Percentiles rank a stretch among this genome's conserved stretches.
These are phyloP conservation scores for Globisporangium apiculatum DNA, from an alignment of 352 stramenopile species.

Conservation along the genomic window DNA sequence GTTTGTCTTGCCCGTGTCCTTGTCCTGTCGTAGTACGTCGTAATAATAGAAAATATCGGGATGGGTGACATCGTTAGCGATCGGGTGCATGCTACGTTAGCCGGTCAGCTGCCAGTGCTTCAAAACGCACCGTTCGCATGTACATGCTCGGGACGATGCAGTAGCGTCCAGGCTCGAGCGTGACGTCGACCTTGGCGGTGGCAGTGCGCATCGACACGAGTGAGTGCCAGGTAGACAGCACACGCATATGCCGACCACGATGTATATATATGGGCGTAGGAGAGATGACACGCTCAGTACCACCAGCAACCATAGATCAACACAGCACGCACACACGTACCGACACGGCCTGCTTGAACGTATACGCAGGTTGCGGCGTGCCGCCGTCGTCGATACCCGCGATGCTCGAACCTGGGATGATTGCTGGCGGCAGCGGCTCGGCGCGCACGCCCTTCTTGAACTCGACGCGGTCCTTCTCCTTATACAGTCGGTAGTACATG, in stretches of 20 bases:
- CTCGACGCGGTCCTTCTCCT: conserved; percentile 41
- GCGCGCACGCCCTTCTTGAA: conserved; percentile 51
- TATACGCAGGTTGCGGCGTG: conserved; percentile 65
- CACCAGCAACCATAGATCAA: too few relatives aligned
- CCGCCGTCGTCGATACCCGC: conserved; percentile 56
- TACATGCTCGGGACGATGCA: conserved; percentile 86
- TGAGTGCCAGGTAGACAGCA: too few relatives aligned
- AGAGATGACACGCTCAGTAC: too few relatives aligned
- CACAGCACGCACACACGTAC: conserved; percentile 15
- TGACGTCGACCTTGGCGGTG: conserved; percentile 40
- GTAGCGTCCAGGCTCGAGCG: conserved; percentile 66
- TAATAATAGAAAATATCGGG: not conserved
- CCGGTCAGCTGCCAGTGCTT: too few relatives aligned
- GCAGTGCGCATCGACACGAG: too few relatives aligned
- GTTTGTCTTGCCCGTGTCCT: conserved; percentile 67
- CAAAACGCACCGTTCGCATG: conserved; percentile 60
- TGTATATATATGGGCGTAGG: too few relatives aligned
- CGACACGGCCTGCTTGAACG: conserved; percentile 79
- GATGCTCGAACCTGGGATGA: conserved; percentile 75
- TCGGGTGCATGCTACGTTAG: too few relatives aligned
- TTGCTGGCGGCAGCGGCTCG: conserved; percentile 48
- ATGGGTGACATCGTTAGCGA: not conserved
- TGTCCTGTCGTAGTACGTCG: conserved; percentile 33
- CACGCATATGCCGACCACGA: too few relatives aligned
- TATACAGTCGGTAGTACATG: conserved; percentile 70